These are phyloP conservation scores for Peltaster fructicola DNA, from an alignment of 2,329 filamentous ascomycete species.

Conservation along the genomic window DNA sequence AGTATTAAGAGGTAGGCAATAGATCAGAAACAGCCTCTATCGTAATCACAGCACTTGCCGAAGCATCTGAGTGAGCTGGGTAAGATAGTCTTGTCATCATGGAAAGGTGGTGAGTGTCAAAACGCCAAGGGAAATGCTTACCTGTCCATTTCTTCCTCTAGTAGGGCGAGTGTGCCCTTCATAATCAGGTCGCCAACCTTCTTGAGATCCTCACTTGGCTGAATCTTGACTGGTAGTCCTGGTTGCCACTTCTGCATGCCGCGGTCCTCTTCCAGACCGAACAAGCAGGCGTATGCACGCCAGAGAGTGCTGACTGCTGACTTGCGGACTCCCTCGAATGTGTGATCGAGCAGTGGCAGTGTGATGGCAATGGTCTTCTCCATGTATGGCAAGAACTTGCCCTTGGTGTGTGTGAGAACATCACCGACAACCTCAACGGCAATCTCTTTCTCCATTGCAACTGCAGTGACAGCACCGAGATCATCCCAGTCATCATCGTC, in stretches of 20 bases:
- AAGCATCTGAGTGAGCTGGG: constrained; percentile 99
- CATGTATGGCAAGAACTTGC: constrained; percentile 65
- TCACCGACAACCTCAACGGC: constrained; percentile 90
- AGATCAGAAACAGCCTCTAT: constrained; percentile 33
- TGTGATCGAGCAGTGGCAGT: constrained; percentile 66
- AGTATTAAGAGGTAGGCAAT: constrained; percentile 3
- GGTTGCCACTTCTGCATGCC: constrained; percentile 70
- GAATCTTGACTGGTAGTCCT: constrained; percentile 65
- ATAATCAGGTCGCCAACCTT: constrained; percentile 77
- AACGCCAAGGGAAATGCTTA: too few relatives aligned
- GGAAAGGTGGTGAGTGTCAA: constrained; percentile 6
- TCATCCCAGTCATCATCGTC: constrained; percentile 76
- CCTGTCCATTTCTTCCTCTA: constrained; percentile 85
- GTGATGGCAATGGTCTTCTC: constrained; percentile 74
- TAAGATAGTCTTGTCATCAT: constrained; percentile 78
- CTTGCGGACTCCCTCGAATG: constrained; percentile 86
- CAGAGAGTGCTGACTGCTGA: constrained; percentile 80
- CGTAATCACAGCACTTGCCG: constrained; percentile 18
- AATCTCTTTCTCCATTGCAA: constrained; percentile 93
- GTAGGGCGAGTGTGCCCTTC: constrained; percentile 66
- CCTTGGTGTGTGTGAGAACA: constrained; percentile 71
- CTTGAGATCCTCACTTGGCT: constrained; percentile 61
- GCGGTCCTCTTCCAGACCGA: constrained; percentile 67
- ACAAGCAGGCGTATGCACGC: constrained; percentile 83
- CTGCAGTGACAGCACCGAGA: constrained; percentile 65